Evolutionary conservation across 1,284 basidiomycete genomes (phyloP).

Genomic region (Mycena citricolor): DNA sequence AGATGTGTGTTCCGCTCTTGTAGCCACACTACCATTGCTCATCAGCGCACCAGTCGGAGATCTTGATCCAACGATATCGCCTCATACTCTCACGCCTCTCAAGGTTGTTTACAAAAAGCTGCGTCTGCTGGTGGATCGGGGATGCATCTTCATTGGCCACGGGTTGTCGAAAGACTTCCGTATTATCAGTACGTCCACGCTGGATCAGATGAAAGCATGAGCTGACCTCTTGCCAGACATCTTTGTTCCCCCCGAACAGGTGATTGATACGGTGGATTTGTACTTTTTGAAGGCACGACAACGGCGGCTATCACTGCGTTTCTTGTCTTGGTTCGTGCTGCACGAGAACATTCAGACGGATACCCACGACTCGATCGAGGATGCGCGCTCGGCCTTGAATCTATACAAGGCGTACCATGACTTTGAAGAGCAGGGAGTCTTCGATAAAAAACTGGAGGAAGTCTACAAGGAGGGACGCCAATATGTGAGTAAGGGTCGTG

Average conservation of each 20-base stretch:
- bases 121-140: slow-evolving; percentile 89
- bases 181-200: slow-evolving; percentile 77
- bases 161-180: slow-evolving; percentile 99
- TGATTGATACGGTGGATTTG: slow-evolving; percentile 95
- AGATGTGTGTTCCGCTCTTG: slow-evolving; percentile 58
- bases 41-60: slow-evolving; percentile 92
- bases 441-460: slow-evolving; percentile 88
- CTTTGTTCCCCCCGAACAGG: slow-evolving; percentile 91
- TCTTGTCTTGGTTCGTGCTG: slow-evolving; percentile 92
- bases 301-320: slow-evolving; percentile 88
- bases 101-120: slow-evolving; percentile 99
- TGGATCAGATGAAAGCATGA: slow-evolving; percentile 1
- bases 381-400: slow-evolving; percentile 85
- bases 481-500: slow-evolving; percentile 49
- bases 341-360: slow-evolving; percentile 91
- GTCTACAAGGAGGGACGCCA: slow-evolving; percentile 72
- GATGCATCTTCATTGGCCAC: slow-evolving; percentile 97
- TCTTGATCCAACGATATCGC: slow-evolving; percentile 81
- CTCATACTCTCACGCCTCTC: slow-evolving; percentile 88
- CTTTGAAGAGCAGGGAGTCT: slow-evolving; percentile 75
- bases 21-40: slow-evolving; percentile 6
- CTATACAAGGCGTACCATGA: slow-evolving; percentile 84
- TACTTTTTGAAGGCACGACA: slow-evolving; percentile 84
- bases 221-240: slow-evolving; percentile 64
- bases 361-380: slow-evolving; percentile 96